Conservation (phyloP, 2,329 filamentous ascomycete genomes). For the Septoria petroselini region DNA sequence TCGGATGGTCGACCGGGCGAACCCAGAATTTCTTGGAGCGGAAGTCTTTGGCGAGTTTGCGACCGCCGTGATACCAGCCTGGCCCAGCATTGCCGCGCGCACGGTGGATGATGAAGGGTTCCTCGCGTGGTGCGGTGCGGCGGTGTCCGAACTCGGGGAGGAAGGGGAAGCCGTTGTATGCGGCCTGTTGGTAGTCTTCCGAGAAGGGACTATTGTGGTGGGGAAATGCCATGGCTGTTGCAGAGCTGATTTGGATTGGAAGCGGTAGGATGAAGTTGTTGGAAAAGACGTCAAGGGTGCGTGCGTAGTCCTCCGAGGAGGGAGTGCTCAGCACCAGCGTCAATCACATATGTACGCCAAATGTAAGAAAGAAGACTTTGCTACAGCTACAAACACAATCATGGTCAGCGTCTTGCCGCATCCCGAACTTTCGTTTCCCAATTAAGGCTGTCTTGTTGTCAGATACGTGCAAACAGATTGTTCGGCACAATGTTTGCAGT, state of each 20-base stretch:
- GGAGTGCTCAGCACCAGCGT: no score
- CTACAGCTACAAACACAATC: conserved; percentile 11
- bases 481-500: conserved; percentile 12
- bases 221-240: conserved; percentile 19
- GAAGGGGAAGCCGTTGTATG: conserved; percentile 29
- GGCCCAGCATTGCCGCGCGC: conserved; percentile 8
- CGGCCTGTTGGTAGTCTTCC: conserved; percentile 25
- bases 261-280: neutral
- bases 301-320: neutral
- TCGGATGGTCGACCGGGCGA: conserved; percentile 45
- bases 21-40: conserved; percentile 44
- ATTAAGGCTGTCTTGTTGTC: neutral
- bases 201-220: conserved; percentile 21
- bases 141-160: conserved; percentile 28
- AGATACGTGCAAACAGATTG: conserved; percentile 7
- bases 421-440: no score
- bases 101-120: conserved; percentile 30
- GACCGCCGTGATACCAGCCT: conserved; percentile 31
- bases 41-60: conserved; percentile 22
- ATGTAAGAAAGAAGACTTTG: neutral
- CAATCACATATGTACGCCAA: neutral
- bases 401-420: no score
- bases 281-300: no score
- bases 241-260: neutral
- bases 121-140: conserved; percentile 30